Evolutionary conservation across 2,329 filamentous ascomycete species (phyloP).

Genomic region (Didymella pinodella): DNA sequence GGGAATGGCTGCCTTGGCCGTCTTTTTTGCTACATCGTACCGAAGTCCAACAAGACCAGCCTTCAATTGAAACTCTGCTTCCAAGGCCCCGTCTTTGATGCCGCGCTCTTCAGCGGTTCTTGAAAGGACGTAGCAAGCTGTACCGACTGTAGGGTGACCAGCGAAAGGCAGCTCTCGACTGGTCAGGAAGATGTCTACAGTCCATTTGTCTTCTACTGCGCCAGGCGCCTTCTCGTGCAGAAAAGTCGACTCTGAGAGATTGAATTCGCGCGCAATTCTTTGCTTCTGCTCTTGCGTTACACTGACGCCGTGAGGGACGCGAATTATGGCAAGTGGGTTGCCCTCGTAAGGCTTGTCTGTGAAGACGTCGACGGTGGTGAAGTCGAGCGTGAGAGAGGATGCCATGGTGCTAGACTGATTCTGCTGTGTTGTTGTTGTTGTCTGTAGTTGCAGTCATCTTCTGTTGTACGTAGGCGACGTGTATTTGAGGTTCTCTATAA

Average conservation of each 20-base stretch:
- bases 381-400: conserved; percentile 38
- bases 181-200: conserved; percentile 64
- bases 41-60: conserved; percentile 55
- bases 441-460: background rate
- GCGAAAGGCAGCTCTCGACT: conserved; percentile 64
- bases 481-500: background rate
- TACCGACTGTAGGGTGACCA: conserved; percentile 65
- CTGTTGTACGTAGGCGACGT: background rate
- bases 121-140: conserved; percentile 58
- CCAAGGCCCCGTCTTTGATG: conserved; percentile 33
- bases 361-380: conserved; percentile 58
- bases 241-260: conserved; percentile 66
- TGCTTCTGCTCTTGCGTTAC: conserved; percentile 61
- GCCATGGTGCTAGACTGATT: conserved; percentile 20
- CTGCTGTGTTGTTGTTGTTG: background rate
- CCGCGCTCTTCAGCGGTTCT: conserved; percentile 35
- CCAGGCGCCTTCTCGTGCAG: conserved; percentile 52
- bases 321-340: conserved; percentile 66
- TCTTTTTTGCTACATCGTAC: conserved; percentile 51
- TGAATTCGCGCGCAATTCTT: conserved; percentile 64
- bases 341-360: conserved; percentile 58
- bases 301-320: conserved; percentile 49
- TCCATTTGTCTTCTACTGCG: conserved; percentile 47
- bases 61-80: conserved; percentile 54
- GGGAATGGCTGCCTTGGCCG: conserved; percentile 70